Base-by-base conservation (phyloP, 345 rosid species). In the Aquilaria yunnanensis region DNA sequence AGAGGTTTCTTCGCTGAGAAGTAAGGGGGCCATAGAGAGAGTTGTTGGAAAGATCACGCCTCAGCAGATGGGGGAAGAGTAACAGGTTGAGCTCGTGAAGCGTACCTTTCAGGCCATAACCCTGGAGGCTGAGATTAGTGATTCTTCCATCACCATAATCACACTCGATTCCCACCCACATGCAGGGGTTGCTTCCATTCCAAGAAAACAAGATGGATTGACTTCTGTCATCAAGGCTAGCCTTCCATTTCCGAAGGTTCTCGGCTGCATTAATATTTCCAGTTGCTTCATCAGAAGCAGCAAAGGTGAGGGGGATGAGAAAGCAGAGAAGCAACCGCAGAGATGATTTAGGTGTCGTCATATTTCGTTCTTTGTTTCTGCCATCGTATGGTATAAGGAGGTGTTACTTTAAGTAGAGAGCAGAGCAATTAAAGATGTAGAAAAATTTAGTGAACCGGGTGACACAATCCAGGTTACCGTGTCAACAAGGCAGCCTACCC, bases 121-220 rank as follows among this genome's bases (percentile, higher is more conserved):
- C 12, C 0, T 54, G 4, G 2, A 77, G 32, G 33, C 54, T 60
- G 16, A 77, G 8, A 7, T 56, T 61, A 48, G 45, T 45, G 3
- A 73, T 23, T 1, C 74, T 66, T 5, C 62, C 34, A 0, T 12
- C 30, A 11, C 9, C 6, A 16, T 16, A 16, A 57, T 72, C 6
- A 2, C 77, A 76, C 1, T 12, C 0, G 23, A 72, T 59, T 50
- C 76, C 76, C 0, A 0, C 3, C 80, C 74, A 75, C 2, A 0
- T 59, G 31, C 73, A 71, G 11, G 23, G 23, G 23, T 16, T 16
- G 23, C 23, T 16, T 16, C 23, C 23, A 16, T 16, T 16, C 23
- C 23, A 16, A 16, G 23, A 16, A 16, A 16, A 16, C 23, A 16
- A 16, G 23, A 16, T 16, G 23, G 23, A 16, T 16, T 16, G 23